Base-by-base conservation (phyloP, 1,139 yeast genomes). In the Debaryomyces sp. region DNA sequence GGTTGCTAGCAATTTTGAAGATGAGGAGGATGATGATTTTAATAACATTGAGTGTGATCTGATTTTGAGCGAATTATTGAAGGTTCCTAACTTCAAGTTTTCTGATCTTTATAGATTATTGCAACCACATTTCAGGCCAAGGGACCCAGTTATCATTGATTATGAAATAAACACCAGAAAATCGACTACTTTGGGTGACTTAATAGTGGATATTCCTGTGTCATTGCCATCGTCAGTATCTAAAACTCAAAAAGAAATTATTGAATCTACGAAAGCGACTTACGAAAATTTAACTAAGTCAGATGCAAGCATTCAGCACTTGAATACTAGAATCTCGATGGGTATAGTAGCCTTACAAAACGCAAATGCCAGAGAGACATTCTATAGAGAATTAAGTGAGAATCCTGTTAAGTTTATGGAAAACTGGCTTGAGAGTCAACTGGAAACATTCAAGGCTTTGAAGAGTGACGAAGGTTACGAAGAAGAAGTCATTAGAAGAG, bases 381-480 rank as follows among this genome's bases (percentile, higher is more conserved):
- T 95, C 68, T 91, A 88, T 70, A 71, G 82, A 37, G 84, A 85
- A 54, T 73, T 94, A 55, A 78, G 89, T 40, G 78, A 84, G 43
- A 84, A 91, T 60, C 98, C 99, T 0, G 86, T 84, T 3, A 80
- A 78, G 30, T 90, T 91, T 58, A 70, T 94, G 55, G 77, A 85
- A 50, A 77, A 82, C 44, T 90, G 95, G 87, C 71, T 85, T 45
- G 85, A 82, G 44, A 81, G 88, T 21, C 95, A 90, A 63, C 77
- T 89, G 34, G 84, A 87, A 53, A 87, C 92, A 44, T 75, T 89
- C 59, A 85, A 82, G 64, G 85, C 90, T 13, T 78, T 90, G 54
- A 80, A 87, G 58, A 89, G 95, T 53, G 97, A 92, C 64, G 92
- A 89, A 58, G 91, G 95, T 8, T 89, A 88, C 66, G 90, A 89